Percentiles rank a stretch among this genome's conserved stretches.
Evolutionary conservation across 139 green algal species (phyloP).

Genomic region (Picochlorum sp.): DNA sequence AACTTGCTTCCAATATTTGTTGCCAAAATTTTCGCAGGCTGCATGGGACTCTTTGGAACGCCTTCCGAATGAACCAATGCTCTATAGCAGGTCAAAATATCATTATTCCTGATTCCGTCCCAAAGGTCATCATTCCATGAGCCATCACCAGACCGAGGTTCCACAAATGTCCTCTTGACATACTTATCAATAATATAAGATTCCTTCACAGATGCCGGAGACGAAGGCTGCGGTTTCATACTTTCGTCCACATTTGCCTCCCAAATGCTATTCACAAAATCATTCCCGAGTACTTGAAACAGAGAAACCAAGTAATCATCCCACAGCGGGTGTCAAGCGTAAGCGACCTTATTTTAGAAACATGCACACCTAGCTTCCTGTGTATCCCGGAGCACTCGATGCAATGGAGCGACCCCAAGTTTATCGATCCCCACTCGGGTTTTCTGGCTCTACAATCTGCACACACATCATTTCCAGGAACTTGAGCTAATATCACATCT

Average conservation of each 20-base stretch:
- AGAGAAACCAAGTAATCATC: constrained; percentile 40
- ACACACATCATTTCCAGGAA: constrained; percentile 68
- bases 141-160: background rate
- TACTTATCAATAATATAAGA: constrained; percentile 24
- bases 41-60: background rate
- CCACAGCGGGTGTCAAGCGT: constrained; percentile 65
- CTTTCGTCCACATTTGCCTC: constrained; percentile 14
- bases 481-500: constrained; percentile 17
- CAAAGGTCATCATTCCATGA: constrained; percentile 13
- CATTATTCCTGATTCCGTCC: constrained; percentile 10
- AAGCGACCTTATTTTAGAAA: constrained; percentile 52
- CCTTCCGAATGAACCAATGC: background rate
- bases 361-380: constrained; percentile 76
- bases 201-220: constrained; percentile 14
- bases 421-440: constrained; percentile 85
- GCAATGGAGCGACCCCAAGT: constrained; percentile 82
- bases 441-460: constrained; percentile 69
- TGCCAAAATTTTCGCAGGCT: too few species aligned
- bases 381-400: constrained; percentile 88
- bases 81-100: constrained; percentile 11
- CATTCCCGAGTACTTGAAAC: constrained; percentile 55
- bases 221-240: constrained; percentile 7
- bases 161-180: constrained; percentile 1
- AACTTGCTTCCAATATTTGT: background rate
- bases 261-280: constrained; percentile 34